These are phyloP conservation scores for Diphasiastrum complanatum DNA, from an alignment of 83 land plant genomes.

Conservation along the genomic window DNA sequence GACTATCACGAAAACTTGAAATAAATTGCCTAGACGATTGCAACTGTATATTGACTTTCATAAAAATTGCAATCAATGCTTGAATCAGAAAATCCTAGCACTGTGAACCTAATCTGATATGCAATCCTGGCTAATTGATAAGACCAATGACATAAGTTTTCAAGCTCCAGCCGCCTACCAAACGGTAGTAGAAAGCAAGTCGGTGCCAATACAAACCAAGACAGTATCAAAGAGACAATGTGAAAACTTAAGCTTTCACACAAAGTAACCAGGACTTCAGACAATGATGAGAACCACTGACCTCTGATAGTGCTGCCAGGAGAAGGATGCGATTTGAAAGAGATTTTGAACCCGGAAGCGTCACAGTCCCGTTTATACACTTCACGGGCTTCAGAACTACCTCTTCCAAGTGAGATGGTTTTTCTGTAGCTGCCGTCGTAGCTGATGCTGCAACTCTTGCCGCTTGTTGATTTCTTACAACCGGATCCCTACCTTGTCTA, in stretches of 20 bases:
- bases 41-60: no score
- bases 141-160: no score
- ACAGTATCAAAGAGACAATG: neutral
- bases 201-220: neutral
- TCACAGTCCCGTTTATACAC: slow-evolving; percentile 11
- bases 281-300: neutral
- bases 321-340: slow-evolving; percentile 18
- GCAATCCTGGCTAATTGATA: no score
- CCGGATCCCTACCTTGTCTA: no score
- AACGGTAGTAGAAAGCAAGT: neutral
- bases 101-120: no score
- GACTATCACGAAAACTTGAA: no score
- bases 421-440: slow-evolving; percentile 5
- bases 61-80: no score
- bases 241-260: neutral
- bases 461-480: no score
- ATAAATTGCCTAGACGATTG: no score
- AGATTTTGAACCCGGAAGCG: slow-evolving; percentile 23
- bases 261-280: neutral
- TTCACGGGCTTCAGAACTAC: slow-evolving; percentile 16
- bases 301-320: slow-evolving; percentile 25
- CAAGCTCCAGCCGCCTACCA: neutral
- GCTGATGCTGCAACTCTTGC: no score
- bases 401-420: neutral
- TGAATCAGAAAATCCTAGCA: no score